phyloP scores from a whole-genome alignment of 2,329 filamentous ascomycete species.

The Penicillium sp. region DNA sequence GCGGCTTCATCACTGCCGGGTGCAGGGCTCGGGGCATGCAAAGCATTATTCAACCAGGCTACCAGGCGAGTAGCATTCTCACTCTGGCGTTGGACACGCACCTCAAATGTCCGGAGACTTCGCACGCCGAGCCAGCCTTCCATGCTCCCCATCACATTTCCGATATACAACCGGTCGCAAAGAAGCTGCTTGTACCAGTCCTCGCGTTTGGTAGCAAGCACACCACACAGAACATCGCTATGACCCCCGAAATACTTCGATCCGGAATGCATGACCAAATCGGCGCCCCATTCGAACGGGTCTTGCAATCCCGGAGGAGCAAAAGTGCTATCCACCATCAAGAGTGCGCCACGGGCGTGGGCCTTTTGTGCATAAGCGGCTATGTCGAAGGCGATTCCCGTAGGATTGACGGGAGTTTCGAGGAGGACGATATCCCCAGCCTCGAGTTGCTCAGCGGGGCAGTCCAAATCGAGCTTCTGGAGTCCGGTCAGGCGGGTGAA shows the following conservation, averaged over 20 bases:
- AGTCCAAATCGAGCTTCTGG: slow-evolving; percentile 64
- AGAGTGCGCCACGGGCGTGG: slow-evolving; percentile 62
- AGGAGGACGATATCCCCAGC: slow-evolving; percentile 81
- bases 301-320: slow-evolving; percentile 84
- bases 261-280: slow-evolving; percentile 84
- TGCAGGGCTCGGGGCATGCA: slow-evolving; percentile 38
- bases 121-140: slow-evolving; percentile 90
- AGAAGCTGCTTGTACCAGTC: slow-evolving; percentile 58
- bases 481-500: slow-evolving; percentile 71
- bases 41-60: slow-evolving; percentile 57
- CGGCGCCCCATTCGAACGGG: slow-evolving; percentile 73
- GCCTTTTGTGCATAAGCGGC: slow-evolving; percentile 66
- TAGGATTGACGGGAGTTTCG: slow-evolving; percentile 90
- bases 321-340: slow-evolving; percentile 88
- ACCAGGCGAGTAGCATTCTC: slow-evolving; percentile 65
- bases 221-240: slow-evolving; percentile 85
- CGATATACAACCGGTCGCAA: slow-evolving; percentile 68
- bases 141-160: slow-evolving; percentile 77
- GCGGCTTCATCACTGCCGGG: slow-evolving; percentile 39
- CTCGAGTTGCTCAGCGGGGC: slow-evolving; percentile 58
- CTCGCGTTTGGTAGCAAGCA: slow-evolving; percentile 59
- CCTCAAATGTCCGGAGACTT: slow-evolving; percentile 75
- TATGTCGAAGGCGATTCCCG: slow-evolving; percentile 72
- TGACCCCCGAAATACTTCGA: slow-evolving; percentile 97
- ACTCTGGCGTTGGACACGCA: slow-evolving; percentile 74